These are phyloP conservation scores for Crucibulum laeve DNA, from an alignment of 768 basidiomycete genomes.

Conservation along the genomic window DNA sequence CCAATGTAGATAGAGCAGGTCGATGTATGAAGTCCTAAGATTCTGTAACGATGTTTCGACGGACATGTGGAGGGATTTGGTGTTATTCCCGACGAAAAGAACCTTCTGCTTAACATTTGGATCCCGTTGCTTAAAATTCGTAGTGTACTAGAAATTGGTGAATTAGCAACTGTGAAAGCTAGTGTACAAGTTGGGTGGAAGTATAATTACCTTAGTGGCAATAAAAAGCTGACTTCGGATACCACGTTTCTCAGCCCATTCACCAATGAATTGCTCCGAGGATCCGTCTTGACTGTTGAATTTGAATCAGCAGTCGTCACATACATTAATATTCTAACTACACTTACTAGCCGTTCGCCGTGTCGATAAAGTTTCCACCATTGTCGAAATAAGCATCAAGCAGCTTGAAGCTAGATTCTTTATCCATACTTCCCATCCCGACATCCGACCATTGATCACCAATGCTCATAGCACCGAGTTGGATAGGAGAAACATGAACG, in stretches of 20 bases:
- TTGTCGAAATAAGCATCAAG: constrained; percentile 38
- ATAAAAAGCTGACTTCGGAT: constrained; percentile 48
- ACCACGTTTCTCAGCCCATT: constrained; percentile 43
- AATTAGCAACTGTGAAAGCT: background rate
- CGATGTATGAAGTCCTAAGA: constrained; percentile 41
- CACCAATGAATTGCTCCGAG: constrained; percentile 51
- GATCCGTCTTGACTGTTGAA: constrained; percentile 42
- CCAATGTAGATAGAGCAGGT: constrained; percentile 42
- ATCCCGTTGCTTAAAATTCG: constrained; percentile 22
- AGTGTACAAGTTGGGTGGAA: constrained; percentile 62
- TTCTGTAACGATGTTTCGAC: constrained; percentile 41
- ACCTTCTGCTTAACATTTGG: constrained; percentile 23
- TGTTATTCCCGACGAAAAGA: constrained; percentile 43
- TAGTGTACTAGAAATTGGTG: constrained; percentile 19
- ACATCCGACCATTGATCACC: constrained; percentile 30
- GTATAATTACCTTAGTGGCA: constrained; percentile 88
- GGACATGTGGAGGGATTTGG: constrained; percentile 37
- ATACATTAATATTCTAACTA: background rate
- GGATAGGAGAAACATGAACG: background rate
- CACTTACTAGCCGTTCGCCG: constrained; percentile 39
- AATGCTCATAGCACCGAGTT: constrained; percentile 39
- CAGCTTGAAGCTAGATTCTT: constrained; percentile 38
- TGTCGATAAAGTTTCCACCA: constrained; percentile 48
- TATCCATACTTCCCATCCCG: constrained; percentile 34
- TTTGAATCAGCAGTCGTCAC: background rate